Evolutionary conservation across 371 early-diverging fungal genomes (phyloP).

Genomic region (Syncephalastrum sp.): DNA sequence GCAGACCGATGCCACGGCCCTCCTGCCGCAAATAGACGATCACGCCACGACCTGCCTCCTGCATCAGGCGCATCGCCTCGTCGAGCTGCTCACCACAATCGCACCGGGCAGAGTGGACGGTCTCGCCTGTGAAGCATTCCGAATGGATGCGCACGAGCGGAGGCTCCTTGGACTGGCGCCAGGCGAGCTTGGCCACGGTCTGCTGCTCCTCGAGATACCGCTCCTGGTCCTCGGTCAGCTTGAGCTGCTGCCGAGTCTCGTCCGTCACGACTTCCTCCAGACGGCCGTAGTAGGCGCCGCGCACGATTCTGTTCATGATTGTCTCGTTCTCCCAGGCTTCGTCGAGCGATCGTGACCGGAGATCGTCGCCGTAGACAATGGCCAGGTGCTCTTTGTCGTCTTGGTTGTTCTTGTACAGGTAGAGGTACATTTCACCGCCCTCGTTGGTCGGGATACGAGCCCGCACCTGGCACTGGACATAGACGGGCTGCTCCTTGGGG

Average conservation of each 20-base stretch:
- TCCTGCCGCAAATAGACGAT: slow-evolving; percentile 95
- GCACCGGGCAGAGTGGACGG: slow-evolving; percentile 87
- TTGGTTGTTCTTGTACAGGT: slow-evolving; percentile 81
- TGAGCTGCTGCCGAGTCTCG: slow-evolving; percentile 31
- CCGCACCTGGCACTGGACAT: slow-evolving; percentile 71
- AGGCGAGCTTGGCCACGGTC: slow-evolving; percentile 27
- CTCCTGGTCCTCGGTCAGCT: slow-evolving; percentile 35
- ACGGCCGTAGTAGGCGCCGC: slow-evolving; percentile 75
- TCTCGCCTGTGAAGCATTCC: slow-evolving; percentile 97
- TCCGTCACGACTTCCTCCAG: slow-evolving; percentile 50
- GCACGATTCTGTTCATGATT: slow-evolving; percentile 72
- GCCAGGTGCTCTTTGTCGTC: slow-evolving; percentile 93
- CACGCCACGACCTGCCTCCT: slow-evolving; percentile 79
- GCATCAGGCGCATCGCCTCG: slow-evolving; percentile 89
- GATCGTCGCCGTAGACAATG: slow-evolving; percentile 85
- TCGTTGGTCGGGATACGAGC: slow-evolving; percentile 86
- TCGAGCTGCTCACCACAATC: slow-evolving; percentile 96
- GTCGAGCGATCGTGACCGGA: slow-evolving; percentile 73
- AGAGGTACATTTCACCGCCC: slow-evolving; percentile 81
- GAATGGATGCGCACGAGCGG: slow-evolving; percentile 94
- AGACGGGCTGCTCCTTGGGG: slow-evolving; percentile 25
- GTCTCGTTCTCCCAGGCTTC: slow-evolving; percentile 66
- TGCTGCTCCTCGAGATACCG: slow-evolving; percentile 41
- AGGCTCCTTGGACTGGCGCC: slow-evolving; percentile 27
- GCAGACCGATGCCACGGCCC: slow-evolving; percentile 93